A percentile compares a stretch with the other conserved stretches of the same genome.
Conservation (phyloP, 2,329 filamentous ascomycete species). For the Ophiostoma pallidulum region DNA sequence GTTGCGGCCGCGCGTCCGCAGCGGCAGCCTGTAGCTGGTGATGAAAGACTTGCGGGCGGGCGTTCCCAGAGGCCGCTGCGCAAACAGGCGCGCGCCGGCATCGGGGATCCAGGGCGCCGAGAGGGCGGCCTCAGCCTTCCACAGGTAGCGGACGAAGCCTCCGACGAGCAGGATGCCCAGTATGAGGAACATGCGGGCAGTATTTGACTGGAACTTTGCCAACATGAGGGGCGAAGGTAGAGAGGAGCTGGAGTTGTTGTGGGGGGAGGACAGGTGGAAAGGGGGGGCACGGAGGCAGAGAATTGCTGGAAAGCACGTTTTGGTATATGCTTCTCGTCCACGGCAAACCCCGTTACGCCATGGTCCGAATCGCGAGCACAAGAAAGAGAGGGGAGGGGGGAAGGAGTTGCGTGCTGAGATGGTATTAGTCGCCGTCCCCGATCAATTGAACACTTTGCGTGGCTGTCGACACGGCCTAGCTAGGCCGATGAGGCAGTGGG, state of each 20-base stretch:
- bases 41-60: conserved; percentile 36
- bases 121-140: conserved; percentile 35
- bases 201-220: conserved; percentile 14
- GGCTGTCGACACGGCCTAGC: too few species aligned
- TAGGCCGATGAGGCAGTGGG: too few species aligned
- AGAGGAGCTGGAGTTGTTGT: too few species aligned
- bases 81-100: conserved; percentile 35
- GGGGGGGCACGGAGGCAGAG: background rate
- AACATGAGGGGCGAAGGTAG: conserved; percentile 11
- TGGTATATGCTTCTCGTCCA: too few species aligned
- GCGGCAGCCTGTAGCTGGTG: conserved; percentile 42
- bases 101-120: conserved; percentile 41
- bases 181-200: conserved; percentile 29
- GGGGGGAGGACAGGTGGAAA: background rate
- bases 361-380: background rate
- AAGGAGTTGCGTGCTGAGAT: too few species aligned
- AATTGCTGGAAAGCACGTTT: background rate
- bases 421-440: too few species aligned
- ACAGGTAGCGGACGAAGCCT: conserved; percentile 33
- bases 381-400: background rate
- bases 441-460: too few species aligned
- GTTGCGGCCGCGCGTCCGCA: conserved; percentile 49
- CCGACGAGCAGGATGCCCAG: conserved; percentile 28
- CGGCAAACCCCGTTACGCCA: background rate
- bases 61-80: conserved; percentile 36